phyloP scores from a whole-genome alignment of 495 filamentous ascomycete genomes.

The Tetracladium marchalianum region DNA sequence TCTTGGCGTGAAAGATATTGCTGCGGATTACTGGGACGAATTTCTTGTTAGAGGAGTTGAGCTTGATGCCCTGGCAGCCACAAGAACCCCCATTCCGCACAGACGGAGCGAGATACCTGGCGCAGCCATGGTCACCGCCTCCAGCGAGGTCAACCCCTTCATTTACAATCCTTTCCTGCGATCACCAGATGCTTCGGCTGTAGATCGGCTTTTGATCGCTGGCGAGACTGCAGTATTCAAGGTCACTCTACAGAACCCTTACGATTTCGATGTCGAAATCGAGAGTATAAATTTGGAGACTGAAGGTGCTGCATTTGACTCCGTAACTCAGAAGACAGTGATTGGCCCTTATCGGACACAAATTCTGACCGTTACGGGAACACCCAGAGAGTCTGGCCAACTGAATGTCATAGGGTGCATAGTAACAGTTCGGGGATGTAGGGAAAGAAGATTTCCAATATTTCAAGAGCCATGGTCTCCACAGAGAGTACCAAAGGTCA shows the following conservation, averaged over 20 bases:
- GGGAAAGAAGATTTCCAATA: constrained; percentile 72
- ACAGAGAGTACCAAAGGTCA: constrained; percentile 60
- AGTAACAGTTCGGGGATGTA: constrained; percentile 71
- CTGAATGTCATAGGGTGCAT: constrained; percentile 69
- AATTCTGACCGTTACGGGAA: constrained; percentile 60
- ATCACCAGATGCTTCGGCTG: constrained; percentile 42
- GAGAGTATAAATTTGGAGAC: constrained; percentile 70
- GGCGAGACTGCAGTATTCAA: constrained; percentile 67
- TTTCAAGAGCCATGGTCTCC: constrained; percentile 69
- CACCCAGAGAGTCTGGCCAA: constrained; percentile 52
- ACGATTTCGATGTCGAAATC: constrained; percentile 83
- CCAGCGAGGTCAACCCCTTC: constrained; percentile 62
- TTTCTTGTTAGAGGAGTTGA: constrained; percentile 81
- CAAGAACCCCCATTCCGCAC: constrained; percentile 57
- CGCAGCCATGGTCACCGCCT: constrained; percentile 37
- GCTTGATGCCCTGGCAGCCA: constrained; percentile 38
- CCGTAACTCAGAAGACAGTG: constrained; percentile 49
- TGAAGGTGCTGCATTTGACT: constrained; percentile 60
- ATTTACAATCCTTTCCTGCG: constrained; percentile 87
- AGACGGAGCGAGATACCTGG: constrained; percentile 60
- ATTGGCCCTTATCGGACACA: constrained; percentile 76
- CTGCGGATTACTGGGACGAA: constrained; percentile 92
- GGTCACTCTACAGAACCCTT: constrained; percentile 85
- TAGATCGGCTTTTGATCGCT: constrained; percentile 60
- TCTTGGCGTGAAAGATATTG: constrained; percentile 55